Conservation (phyloP, 1,284 basidiomycete genomes). For the Rugosomyces carneus region DNA sequence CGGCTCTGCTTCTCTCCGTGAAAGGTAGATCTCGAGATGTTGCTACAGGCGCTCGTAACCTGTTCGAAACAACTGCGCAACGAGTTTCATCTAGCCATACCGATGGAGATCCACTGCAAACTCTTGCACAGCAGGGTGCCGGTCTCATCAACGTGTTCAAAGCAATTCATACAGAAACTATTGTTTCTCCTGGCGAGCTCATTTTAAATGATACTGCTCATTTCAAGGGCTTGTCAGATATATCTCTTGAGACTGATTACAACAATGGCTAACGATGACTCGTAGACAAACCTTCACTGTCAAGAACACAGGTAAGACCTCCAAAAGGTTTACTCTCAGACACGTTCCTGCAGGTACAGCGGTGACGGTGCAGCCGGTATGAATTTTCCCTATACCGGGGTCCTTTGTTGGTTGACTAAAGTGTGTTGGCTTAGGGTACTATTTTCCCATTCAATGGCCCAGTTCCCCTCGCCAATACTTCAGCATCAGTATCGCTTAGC, state of each 20-base stretch:
- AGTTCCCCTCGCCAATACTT: conserved; percentile 40
- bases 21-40: conserved; percentile 41
- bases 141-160: conserved; percentile 62
- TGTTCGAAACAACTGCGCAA: conserved; percentile 58
- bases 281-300: conserved; percentile 44
- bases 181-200: conserved; percentile 54
- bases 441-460: conserved; percentile 40
- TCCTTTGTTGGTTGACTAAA: not conserved
- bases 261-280: not conserved
- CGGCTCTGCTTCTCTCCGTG: conserved; percentile 56
- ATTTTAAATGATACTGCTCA: conserved; percentile 68
- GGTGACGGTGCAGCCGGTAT: conserved; percentile 33
- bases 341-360: conserved; percentile 54
- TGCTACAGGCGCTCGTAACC: conserved; percentile 34
- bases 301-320: conserved; percentile 35
- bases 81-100: conserved; percentile 43
- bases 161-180: conserved; percentile 50
- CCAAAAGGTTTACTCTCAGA: conserved; percentile 39
- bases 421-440: conserved; percentile 23
- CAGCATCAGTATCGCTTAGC: conserved; percentile 36
- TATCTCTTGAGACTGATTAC: not conserved
- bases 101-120: conserved; percentile 46
- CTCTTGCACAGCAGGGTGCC: conserved; percentile 59
- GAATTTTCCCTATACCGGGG: conserved; percentile 4
- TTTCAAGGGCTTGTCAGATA: conserved; percentile 38